phyloP scores from a whole-genome alignment of 2,329 filamentous ascomycete species.

The Aspergillus hiratsukae region DNA sequence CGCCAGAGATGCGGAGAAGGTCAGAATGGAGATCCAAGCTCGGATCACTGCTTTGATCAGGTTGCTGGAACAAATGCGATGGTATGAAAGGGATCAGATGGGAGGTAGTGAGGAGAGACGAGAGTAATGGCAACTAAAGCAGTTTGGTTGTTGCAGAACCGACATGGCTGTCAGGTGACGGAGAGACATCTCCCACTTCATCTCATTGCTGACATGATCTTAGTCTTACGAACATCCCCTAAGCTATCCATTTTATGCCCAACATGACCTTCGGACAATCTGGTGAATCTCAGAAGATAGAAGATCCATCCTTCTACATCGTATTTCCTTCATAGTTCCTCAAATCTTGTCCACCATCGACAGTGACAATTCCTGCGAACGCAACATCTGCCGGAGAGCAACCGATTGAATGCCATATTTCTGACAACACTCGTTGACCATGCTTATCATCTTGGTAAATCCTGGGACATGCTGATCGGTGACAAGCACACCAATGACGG shows the following conservation, averaged over 20 bases:
- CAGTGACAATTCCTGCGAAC: slow-evolving; percentile 5
- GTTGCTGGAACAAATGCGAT: background rate
- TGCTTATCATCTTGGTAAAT: slow-evolving; percentile 59
- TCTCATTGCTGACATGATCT: background rate
- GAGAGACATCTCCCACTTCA: background rate
- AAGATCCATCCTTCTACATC: slow-evolving; percentile 10
- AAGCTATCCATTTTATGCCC: background rate
- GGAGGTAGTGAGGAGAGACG: background rate
- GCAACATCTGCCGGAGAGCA: slow-evolving; percentile 63
- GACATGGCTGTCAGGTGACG: background rate
- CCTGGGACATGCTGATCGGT: slow-evolving; percentile 51
- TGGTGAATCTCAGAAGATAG: background rate
- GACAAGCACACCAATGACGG: slow-evolving; percentile 65
- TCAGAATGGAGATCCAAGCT: background rate
- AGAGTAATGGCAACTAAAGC: background rate
- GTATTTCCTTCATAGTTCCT: slow-evolving; percentile 4
- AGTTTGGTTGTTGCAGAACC: background rate
- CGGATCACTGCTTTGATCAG: background rate
- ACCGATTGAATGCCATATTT: slow-evolving; percentile 68
- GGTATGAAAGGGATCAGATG: too few relatives aligned
- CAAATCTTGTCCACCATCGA: background rate
- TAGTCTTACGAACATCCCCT: background rate
- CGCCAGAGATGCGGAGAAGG: background rate
- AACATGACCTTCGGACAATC: background rate
- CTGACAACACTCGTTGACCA: slow-evolving; percentile 65